Conservation (phyloP, 495 filamentous ascomycete genomes). For the Aspergillus asperescens region DNA sequence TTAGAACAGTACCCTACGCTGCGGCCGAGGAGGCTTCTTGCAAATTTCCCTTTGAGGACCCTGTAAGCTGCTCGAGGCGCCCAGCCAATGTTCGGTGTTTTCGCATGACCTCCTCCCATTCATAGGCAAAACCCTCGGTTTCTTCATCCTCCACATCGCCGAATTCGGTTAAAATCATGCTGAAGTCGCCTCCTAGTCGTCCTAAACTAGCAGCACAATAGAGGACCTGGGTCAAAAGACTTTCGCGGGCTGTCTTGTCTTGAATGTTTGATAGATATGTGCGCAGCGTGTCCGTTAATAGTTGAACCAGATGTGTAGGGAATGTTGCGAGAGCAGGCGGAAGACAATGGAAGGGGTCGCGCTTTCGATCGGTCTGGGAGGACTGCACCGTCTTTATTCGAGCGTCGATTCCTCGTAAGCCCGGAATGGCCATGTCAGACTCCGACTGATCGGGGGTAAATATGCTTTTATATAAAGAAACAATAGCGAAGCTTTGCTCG, state of each 20-base stretch:
- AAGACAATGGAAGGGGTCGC: constrained; percentile 60
- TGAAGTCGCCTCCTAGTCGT: constrained; percentile 87
- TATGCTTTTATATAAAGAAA: constrained; percentile 87
- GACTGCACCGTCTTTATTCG: constrained; percentile 22
- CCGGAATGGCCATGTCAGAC: constrained; percentile 28
- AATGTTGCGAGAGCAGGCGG: constrained; percentile 80
- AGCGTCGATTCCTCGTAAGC: constrained; percentile 33
- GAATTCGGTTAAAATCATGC: constrained; percentile 72
- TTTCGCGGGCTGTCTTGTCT: constrained; percentile 74
- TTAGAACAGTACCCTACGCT: not conserved
- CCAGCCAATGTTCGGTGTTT: constrained; percentile 85
- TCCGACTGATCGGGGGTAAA: constrained; percentile 57
- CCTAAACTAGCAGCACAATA: constrained; percentile 95
- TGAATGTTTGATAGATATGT: constrained; percentile 77
- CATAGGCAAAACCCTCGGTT: constrained; percentile 39
- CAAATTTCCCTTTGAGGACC: constrained; percentile 16
- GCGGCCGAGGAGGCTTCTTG: constrained; percentile 15
- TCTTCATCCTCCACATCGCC: constrained; percentile 51
- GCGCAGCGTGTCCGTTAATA: constrained; percentile 73
- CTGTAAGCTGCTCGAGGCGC: constrained; percentile 71
- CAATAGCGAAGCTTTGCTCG: constrained; percentile 93
- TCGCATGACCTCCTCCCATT: constrained; percentile 90
- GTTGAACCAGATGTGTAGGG: constrained; percentile 74
- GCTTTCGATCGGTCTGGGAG: constrained; percentile 21
- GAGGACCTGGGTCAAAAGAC: constrained; percentile 85